A percentile compares a stretch with the other conserved stretches of the same genome.
phyloP scores from a whole-genome alignment of 306 rosid species.

The Vicia faba region DNA sequence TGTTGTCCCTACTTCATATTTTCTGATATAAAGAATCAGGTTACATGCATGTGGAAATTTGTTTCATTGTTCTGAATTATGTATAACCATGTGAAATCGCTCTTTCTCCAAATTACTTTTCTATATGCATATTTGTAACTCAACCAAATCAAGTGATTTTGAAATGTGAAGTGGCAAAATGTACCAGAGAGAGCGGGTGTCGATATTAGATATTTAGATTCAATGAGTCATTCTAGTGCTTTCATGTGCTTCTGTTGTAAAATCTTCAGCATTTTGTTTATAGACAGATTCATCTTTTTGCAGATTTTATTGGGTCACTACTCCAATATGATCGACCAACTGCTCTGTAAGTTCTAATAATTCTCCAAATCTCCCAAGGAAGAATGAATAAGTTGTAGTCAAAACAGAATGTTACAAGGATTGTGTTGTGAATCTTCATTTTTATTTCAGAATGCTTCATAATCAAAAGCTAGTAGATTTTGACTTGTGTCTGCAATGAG shows the following conservation, averaged over 20 bases:
- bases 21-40: neutral
- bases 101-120: slow-evolving; percentile 1
- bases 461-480: neutral
- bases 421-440: no score
- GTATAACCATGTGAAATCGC: slow-evolving; percentile 4
- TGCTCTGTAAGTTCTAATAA: no score
- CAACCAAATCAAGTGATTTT: no score
- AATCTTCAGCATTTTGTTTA: slow-evolving; percentile 25
- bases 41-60: slow-evolving; percentile 6
- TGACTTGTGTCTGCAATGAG: neutral
- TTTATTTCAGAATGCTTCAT: no score
- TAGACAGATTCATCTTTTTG: neutral
- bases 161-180: no score
- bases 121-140: slow-evolving; percentile 21
- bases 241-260: neutral
- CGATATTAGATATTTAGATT: neutral
- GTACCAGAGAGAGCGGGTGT: no score
- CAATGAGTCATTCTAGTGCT: slow-evolving; percentile 1
- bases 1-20: neutral
- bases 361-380: no score
- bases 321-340: no score
- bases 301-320: neutral
- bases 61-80: slow-evolving; percentile 8
- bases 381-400: no score
- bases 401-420: no score